phyloP scores from a whole-genome alignment of 192 early-diverging fungal species.

The Funneliformis mosseae region DNA sequence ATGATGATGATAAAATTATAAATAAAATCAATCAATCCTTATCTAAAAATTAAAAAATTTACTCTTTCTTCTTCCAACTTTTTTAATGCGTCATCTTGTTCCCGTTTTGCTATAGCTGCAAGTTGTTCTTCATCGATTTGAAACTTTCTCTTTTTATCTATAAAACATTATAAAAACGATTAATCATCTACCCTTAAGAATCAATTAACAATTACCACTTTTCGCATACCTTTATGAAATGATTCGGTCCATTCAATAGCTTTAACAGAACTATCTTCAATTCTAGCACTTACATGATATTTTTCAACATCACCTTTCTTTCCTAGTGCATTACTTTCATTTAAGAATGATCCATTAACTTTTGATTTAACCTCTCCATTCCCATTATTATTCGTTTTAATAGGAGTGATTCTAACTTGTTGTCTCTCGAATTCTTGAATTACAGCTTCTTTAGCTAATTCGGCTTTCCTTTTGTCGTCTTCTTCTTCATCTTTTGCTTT shows the following conservation, averaged over 20 bases:
- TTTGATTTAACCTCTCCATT: neutral
- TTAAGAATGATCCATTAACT: too few relatives aligned
- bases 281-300: neutral
- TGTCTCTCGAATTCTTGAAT: constrained; percentile 64
- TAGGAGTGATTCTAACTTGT: constrained; percentile 58
- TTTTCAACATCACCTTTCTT: neutral
- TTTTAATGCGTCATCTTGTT: constrained; percentile 37
- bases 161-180: neutral
- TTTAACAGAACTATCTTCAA: too few relatives aligned
- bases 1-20: neutral
- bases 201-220: too few relatives aligned
- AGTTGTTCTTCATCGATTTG: constrained; percentile 38
- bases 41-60: neutral
- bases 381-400: neutral
- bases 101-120: constrained; percentile 37
- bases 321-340: neutral
- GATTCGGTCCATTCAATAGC: neutral
- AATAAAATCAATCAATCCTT: neutral
- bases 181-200: neutral
- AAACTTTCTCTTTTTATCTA: constrained; percentile 42
- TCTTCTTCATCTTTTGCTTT: constrained; percentile 51
- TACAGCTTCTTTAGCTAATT: constrained; percentile 55
- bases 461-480: constrained; percentile 45
- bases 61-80: constrained; percentile 41
- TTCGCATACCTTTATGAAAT: constrained; percentile 18